Conservation (phyloP, 768 basidiomycete species). For the Omphalotus guepiniiformis region DNA sequence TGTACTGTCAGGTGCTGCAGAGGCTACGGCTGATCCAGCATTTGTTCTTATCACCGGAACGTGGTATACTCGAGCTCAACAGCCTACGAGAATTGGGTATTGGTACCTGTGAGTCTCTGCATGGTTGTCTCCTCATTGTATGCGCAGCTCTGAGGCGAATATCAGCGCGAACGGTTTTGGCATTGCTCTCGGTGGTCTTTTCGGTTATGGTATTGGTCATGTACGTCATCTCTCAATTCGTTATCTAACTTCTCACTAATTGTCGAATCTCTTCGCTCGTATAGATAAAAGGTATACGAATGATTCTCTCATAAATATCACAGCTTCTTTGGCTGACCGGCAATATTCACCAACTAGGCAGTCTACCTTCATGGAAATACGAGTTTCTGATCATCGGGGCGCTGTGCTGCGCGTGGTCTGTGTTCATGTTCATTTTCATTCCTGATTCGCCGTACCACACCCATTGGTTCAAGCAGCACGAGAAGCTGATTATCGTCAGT, state of each 20-base stretch:
- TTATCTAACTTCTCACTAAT: neutral
- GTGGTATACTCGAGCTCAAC: constrained; percentile 36
- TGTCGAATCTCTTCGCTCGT: neutral
- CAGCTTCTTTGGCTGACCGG: no score
- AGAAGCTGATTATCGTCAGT: constrained; percentile 30
- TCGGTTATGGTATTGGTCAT: constrained; percentile 27
- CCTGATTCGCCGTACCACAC: constrained; percentile 30
- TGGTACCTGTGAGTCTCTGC: constrained; percentile 32
- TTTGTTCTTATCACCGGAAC: constrained; percentile 30
- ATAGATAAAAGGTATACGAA: constrained; percentile 7
- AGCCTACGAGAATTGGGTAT: constrained; percentile 30
- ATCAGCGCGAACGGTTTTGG: constrained; percentile 34
- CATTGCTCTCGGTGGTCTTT: constrained; percentile 33
- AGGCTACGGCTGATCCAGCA: constrained; percentile 21
- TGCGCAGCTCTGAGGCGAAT: neutral
- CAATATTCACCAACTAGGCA: neutral
- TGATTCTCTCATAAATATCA: no score
- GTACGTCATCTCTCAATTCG: neutral
- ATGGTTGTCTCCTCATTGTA: neutral
- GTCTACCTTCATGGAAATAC: constrained; percentile 10
- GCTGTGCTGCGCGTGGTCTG: constrained; percentile 25
- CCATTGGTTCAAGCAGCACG: constrained; percentile 26
- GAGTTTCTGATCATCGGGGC: constrained; percentile 30
- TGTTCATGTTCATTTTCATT: constrained; percentile 26
- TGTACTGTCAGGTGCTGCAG: constrained; percentile 34